phyloP scores from a whole-genome alignment of 164 flowering plant genomes.

The Vitis amurensis region DNA sequence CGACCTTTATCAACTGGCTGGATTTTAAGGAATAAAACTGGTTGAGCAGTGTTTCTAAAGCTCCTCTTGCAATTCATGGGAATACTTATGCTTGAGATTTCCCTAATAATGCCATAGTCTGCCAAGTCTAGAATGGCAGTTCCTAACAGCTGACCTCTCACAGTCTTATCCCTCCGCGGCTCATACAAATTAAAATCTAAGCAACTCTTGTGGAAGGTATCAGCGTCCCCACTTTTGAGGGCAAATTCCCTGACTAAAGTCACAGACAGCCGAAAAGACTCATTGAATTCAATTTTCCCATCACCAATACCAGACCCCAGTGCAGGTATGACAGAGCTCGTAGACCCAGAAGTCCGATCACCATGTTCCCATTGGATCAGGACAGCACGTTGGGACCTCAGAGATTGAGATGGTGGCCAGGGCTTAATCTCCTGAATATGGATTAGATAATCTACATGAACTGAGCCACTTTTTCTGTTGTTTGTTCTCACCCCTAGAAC shows the following conservation, averaged over 20 bases:
- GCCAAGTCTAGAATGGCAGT: slow-evolving; percentile 44
- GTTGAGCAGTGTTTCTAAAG: slow-evolving; percentile 40
- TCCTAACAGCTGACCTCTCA: slow-evolving; percentile 41
- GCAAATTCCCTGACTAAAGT: slow-evolving; percentile 30
- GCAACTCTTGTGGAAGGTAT: slow-evolving; percentile 37
- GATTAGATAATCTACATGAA: slow-evolving; percentile 34
- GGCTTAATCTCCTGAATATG: slow-evolving; percentile 47
- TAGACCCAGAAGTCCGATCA: slow-evolving; percentile 40
- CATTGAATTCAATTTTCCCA: slow-evolving; percentile 49
- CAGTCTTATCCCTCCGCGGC: slow-evolving; percentile 42
- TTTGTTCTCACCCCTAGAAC: slow-evolving; percentile 36
- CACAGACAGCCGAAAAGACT: slow-evolving; percentile 39
- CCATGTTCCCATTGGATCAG: slow-evolving; percentile 56
- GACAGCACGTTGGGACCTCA: slow-evolving; percentile 46
- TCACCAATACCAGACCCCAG: slow-evolving; percentile 41
- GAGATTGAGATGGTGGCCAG: slow-evolving; percentile 56
- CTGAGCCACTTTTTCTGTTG: slow-evolving; percentile 26
- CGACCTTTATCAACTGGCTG: slow-evolving; percentile 29
- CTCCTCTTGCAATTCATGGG: slow-evolving; percentile 42
- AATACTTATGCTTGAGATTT: slow-evolving; percentile 23
- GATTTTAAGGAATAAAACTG: slow-evolving; percentile 36
- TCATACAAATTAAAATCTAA: slow-evolving; percentile 47
- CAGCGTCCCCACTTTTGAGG: slow-evolving; percentile 25
- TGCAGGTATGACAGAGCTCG: slow-evolving; percentile 35
- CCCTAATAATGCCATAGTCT: slow-evolving; percentile 41